Evolutionary conservation across 2,329 filamentous ascomycete species (phyloP).

Genomic region (Calcarisporium arbuscula): DNA sequence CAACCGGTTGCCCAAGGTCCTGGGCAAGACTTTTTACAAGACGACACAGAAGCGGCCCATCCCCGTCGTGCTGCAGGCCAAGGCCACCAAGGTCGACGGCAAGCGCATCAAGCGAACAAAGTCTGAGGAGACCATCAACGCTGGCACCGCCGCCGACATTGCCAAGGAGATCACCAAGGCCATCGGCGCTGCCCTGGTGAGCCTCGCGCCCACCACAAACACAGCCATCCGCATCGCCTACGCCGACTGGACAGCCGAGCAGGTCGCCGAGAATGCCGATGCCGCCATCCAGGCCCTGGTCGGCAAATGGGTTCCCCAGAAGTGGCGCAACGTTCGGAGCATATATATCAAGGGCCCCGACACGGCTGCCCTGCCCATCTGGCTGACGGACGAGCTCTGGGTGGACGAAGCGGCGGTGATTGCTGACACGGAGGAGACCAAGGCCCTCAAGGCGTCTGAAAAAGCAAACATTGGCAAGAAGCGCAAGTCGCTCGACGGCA

Average conservation of each 20-base stretch:
- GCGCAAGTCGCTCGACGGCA: conserved; percentile 43
- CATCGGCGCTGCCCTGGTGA: conserved; percentile 69
- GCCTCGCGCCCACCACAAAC: conserved; percentile 71
- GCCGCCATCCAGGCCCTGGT: conserved; percentile 64
- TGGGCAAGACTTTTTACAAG: conserved; percentile 94
- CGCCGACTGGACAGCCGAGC: conserved; percentile 65
- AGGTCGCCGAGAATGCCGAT: conserved; percentile 75
- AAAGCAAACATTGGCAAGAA: conserved; percentile 61
- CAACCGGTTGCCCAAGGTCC: conserved; percentile 63
- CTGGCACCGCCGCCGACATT: conserved; percentile 57
- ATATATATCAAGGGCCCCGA: conserved; percentile 88
- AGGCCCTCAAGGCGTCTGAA: conserved; percentile 31
- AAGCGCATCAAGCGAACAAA: conserved; percentile 55
- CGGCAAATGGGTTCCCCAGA: conserved; percentile 74
- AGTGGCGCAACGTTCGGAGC: conserved; percentile 79
- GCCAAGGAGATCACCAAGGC: conserved; percentile 78
- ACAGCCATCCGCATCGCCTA: conserved; percentile 76
- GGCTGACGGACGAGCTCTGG: conserved; percentile 91
- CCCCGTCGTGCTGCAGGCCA: conserved; percentile 64
- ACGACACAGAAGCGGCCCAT: conserved; percentile 76
- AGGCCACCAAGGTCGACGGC: conserved; percentile 54
- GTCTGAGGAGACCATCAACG: conserved; percentile 28
- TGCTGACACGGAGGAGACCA: conserved; percentile 48
- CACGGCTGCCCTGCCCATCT: conserved; percentile 87
- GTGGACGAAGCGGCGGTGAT: conserved; percentile 69